These are phyloP conservation scores for Rosellinia necatrix DNA, from an alignment of 2,329 filamentous ascomycete species.

Conservation along the genomic window DNA sequence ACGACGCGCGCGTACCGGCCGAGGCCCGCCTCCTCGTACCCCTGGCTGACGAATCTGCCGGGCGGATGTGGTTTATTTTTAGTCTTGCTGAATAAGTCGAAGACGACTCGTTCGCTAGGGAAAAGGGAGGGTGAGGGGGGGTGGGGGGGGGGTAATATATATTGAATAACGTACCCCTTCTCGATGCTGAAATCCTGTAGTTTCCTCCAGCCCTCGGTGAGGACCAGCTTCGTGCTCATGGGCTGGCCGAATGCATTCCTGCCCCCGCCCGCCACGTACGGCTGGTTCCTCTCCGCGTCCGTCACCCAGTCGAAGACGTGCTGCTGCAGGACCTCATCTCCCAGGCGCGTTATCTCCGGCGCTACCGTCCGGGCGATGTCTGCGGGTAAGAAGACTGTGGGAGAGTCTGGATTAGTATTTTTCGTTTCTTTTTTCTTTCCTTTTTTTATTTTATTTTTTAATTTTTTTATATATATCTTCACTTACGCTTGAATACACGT, in stretches of 20 bases:
- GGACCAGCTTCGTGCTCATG: slow-evolving; percentile 60
- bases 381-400: slow-evolving; percentile 55
- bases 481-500: slow-evolving; percentile 28
- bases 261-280: slow-evolving; percentile 60
- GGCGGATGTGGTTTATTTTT: too few relatives aligned
- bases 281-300: slow-evolving; percentile 68
- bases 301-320: slow-evolving; percentile 61
- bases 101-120: too few relatives aligned
- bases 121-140: too few relatives aligned
- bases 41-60: slow-evolving; percentile 56
- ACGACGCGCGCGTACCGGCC: slow-evolving; percentile 59
- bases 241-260: slow-evolving; percentile 66
- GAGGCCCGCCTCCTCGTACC: slow-evolving; percentile 60
- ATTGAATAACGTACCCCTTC: slow-evolving; percentile 55
- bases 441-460: too few relatives aligned
- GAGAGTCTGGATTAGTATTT: neutral
- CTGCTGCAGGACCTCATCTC: slow-evolving; percentile 57
- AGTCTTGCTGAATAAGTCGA: too few relatives aligned
- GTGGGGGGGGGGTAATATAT: too few relatives aligned
- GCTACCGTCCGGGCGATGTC: slow-evolving; percentile 46
- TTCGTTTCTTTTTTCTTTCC: too few relatives aligned
- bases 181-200: slow-evolving; percentile 63
- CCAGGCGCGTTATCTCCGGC: slow-evolving; percentile 53
- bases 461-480: neutral
- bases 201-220: slow-evolving; percentile 68